These are phyloP conservation scores for Lagenidium sp. DNA, from an alignment of 352 stramenopile genomes.

Conservation along the genomic window DNA sequence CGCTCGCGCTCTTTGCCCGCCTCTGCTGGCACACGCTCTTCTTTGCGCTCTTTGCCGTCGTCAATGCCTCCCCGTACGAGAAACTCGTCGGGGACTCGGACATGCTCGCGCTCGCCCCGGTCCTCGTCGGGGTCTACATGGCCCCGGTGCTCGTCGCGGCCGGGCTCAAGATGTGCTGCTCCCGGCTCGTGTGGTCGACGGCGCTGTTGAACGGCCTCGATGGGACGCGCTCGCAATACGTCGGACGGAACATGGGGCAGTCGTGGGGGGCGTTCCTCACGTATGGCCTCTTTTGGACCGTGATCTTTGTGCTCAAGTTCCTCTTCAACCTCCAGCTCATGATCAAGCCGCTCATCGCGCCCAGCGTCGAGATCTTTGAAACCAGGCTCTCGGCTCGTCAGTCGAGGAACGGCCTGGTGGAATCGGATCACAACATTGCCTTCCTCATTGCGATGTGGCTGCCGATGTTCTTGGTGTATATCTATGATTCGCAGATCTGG, in stretches of 20 bases:
- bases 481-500: slow-evolving; percentile 87
- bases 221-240: slow-evolving; percentile 66
- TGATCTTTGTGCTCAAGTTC: slow-evolving; percentile 92
- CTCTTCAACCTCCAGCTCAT: slow-evolving; percentile 97
- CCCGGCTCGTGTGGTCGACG: slow-evolving; percentile 40
- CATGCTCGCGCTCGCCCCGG: slow-evolving; percentile 49
- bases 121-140: slow-evolving; percentile 49
- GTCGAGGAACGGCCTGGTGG: slow-evolving; percentile 44
- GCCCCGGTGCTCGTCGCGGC: slow-evolving; percentile 44
- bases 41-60: slow-evolving; percentile 57
- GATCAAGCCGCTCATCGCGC: slow-evolving; percentile 94
- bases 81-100: slow-evolving; percentile 39
- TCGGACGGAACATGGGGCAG: slow-evolving; percentile 74
- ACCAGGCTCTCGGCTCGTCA: slow-evolving; percentile 38
- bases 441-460: slow-evolving; percentile 74
- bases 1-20: slow-evolving; percentile 47
- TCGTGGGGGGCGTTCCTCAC: slow-evolving; percentile 49
- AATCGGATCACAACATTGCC: slow-evolving; percentile 74
- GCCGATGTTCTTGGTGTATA: slow-evolving; percentile 75
- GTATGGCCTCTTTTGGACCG: slow-evolving; percentile 69
- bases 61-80: slow-evolving; percentile 67
- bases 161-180: slow-evolving; percentile 61
- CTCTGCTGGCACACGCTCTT: slow-evolving; percentile 80
- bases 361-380: slow-evolving; percentile 93
- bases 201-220: slow-evolving; percentile 55